Conservation (phyloP, 345 rosid genomes). For the Citrus cavaleriei region DNA sequence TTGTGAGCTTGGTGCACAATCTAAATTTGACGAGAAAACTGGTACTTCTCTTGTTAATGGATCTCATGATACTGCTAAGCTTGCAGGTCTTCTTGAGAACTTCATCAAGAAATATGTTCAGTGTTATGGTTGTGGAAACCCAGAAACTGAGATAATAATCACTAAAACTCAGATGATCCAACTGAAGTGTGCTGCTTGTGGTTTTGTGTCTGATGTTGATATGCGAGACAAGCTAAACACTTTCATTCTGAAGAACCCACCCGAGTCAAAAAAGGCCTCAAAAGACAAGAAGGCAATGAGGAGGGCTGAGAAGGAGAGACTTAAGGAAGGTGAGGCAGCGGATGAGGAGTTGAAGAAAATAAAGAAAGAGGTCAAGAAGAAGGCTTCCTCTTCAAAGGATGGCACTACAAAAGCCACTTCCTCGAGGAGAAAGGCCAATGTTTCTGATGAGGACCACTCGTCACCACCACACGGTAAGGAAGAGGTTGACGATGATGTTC, state of each 20-base stretch:
- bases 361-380: conserved; percentile 54
- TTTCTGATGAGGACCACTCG: conserved; percentile 41
- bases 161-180: conserved; percentile 62
- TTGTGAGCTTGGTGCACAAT: conserved; percentile 76
- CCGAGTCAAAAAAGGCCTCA: conserved; percentile 51
- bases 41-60: conserved; percentile 68
- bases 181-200: conserved; percentile 72
- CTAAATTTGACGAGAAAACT: conserved; percentile 68
- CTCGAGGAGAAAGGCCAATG: conserved; percentile 38
- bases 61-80: conserved; percentile 63
- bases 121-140: conserved; percentile 75
- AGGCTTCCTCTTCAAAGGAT: conserved; percentile 26
- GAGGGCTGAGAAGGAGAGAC: conserved; percentile 78
- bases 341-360: conserved; percentile 68
- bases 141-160: conserved; percentile 61
- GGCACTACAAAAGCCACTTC: conserved; percentile 33
- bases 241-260: conserved; percentile 64
- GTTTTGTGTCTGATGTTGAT: conserved; percentile 69
- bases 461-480: conserved; percentile 46
- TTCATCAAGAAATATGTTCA: conserved; percentile 80
- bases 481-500: conserved; percentile 45
- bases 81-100: conserved; percentile 66
- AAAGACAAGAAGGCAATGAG: conserved; percentile 64
- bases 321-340: conserved; percentile 76
- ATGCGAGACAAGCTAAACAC: conserved; percentile 74